Conservation (phyloP, 345 rosid species). For the Sisymbrium altissimum region DNA sequence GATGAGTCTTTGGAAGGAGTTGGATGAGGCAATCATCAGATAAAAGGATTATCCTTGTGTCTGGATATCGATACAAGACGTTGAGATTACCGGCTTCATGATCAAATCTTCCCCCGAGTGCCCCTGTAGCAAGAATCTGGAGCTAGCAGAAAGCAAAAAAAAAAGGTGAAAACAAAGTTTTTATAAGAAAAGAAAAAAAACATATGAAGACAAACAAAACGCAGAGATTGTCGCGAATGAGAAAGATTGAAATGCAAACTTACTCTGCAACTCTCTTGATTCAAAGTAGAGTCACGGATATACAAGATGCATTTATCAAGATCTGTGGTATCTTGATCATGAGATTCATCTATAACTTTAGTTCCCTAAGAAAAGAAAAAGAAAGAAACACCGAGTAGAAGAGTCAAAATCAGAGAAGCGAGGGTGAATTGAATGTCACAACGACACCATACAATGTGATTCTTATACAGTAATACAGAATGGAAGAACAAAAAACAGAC, state of each 20-base stretch:
- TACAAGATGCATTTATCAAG: slow-evolving; percentile 73
- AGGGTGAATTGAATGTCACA: background rate
- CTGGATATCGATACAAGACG: slow-evolving; percentile 59
- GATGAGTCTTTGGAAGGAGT: slow-evolving; percentile 67
- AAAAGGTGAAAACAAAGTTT: background rate
- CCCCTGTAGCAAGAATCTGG: slow-evolving; percentile 86
- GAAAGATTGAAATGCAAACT: slow-evolving; percentile 17
- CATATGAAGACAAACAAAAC: background rate
- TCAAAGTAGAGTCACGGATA: slow-evolving; percentile 45
- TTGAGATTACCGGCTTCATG: slow-evolving; percentile 92
- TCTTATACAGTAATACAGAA: background rate
- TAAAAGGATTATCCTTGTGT: slow-evolving; percentile 53
- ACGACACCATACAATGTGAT: background rate
- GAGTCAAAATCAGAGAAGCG: slow-evolving; percentile 9
- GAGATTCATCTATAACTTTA: slow-evolving; percentile 63
- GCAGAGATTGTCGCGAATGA: background rate
- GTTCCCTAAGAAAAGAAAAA: slow-evolving; percentile 66
- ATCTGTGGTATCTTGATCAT: slow-evolving; percentile 97
- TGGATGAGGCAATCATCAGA: slow-evolving; percentile 78
- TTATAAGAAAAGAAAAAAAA: background rate
- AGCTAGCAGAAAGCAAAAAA: slow-evolving; percentile 37
- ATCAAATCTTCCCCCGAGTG: slow-evolving; percentile 97
- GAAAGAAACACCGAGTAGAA: background rate
- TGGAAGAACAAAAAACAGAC: background rate
- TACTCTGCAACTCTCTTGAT: slow-evolving; percentile 53